Base-by-base conservation (phyloP, 352 stramenopile genomes). In the Phytophthora idaei region DNA sequence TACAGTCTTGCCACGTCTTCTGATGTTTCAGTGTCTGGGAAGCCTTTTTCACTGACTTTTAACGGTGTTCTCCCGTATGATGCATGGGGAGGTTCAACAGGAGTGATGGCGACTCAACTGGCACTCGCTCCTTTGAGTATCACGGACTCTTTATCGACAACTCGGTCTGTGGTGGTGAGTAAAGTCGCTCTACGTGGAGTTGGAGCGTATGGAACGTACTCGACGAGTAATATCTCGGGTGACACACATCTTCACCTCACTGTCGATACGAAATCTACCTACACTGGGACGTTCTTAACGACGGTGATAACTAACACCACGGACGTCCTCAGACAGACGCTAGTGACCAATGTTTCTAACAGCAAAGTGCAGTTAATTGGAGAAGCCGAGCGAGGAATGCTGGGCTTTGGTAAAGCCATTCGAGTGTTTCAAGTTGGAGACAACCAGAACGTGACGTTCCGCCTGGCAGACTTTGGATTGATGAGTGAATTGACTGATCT, bases 361-460 rank as follows among this genome's bases (percentile, higher is more conserved):
- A 6, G 59, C 11, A 69, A 54, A 8, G 3, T 69, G 14, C 37
- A 63, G 29, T 4, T 81, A 7, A 52, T 77, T 2, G 67, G 67
- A 3, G 73, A 78, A 29, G 66, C 67, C 3, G 59, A 64, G 7
- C 46, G 47, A 12, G 64, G 67, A 45, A 29, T 28, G 9, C 32
- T 77, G 11, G 66, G 63, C 47, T 73, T 67, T 37, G 56, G 48
- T 4, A 55, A 48, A 44, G 21, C 49, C 9, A 48, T 67, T 36
- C 60, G 71, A 5, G 57, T 53, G 0, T 83, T 87, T 29, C 57
- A 75, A 41, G 59, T 85, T 9, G 34, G 15, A 4, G 75, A 88
- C 12, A 73, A 86, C 53, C 67, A 85, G 51, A 83, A 67, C 42
- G 62, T 85, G 7, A 76, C 62, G 0, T 78, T 88, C 14, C 55